Percentiles rank a stretch among this genome's conserved stretches.
Conservation (phyloP, 371 early-diverging fungal genomes). For the Lichtheimia hyalospora region DNA sequence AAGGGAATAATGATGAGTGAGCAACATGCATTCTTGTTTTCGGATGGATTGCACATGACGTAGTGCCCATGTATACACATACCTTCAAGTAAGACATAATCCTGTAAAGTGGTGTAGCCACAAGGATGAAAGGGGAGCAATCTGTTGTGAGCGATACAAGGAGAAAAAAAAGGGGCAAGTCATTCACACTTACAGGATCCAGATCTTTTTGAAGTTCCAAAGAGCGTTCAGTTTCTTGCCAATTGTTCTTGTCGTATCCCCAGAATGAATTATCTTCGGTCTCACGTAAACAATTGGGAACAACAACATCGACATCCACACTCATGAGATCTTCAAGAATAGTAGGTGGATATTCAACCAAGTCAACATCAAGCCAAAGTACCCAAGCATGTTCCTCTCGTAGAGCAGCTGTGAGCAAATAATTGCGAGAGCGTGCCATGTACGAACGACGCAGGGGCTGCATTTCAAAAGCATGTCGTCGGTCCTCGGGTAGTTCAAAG, state of each 20-base stretch:
- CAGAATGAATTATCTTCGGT: constrained; percentile 44
- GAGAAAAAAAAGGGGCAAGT: background rate
- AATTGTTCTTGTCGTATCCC: constrained; percentile 71
- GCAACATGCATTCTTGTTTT: background rate
- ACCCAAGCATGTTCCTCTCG: constrained; percentile 56
- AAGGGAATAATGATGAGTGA: background rate
- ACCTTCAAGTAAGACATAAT: constrained; percentile 43
- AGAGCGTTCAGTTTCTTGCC: constrained; percentile 66
- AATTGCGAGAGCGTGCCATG: constrained; percentile 63
- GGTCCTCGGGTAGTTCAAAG: constrained; percentile 49
- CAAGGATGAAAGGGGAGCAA: background rate
- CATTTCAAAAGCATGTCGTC: constrained; percentile 51
- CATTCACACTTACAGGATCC: constrained; percentile 29
- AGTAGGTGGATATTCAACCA: constrained; percentile 52
- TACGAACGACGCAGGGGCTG: constrained; percentile 54
- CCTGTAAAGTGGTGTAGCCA: constrained; percentile 2
- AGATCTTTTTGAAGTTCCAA: constrained; percentile 49
- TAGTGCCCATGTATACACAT: background rate
- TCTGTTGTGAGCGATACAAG: background rate
- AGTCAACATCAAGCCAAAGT: constrained; percentile 64
- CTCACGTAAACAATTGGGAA: constrained; percentile 58
- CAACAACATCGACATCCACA: constrained; percentile 57
- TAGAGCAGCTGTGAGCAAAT: constrained; percentile 52
- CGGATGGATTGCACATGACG: too few species aligned
- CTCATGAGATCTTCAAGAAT: constrained; percentile 55